Base-by-base conservation (phyloP, 257 asterid species). In the Salvia splendens region DNA sequence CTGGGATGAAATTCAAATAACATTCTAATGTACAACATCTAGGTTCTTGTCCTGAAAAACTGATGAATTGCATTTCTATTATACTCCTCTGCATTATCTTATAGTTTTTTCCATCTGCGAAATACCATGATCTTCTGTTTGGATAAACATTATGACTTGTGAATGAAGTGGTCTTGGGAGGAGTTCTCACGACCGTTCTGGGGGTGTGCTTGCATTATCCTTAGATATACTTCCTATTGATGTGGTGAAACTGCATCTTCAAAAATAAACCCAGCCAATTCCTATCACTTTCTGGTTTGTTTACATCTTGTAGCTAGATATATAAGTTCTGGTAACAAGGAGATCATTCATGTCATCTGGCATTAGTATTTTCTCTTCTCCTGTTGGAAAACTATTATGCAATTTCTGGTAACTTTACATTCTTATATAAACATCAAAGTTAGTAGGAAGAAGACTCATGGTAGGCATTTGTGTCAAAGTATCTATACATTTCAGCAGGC, bases 331-430 rank as follows among this genome's bases (percentile, higher is more conserved):
- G 68, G 41, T 17, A 43, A 51, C 9, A 30, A 73, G 73, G 63
- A 73, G 46, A 40, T 46, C 53, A 62, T 67, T 52, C 42, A 61
- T 61, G 50, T 69, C 63, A 36, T 63, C 4, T 36, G 10, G 41
- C 52, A 59, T 53, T 11, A 35, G 35, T 54, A 40, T 42, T 20
- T 53, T 53, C 42, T 16, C 49, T 28, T 61, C 12, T 40, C 68
- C 5, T 12, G 3, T 55, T 12, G 64, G 54, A 32, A 35, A 16
- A 32, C 28, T 43, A 17, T 35, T 41, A 11, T 61, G 41, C 17
- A 38, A 47, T 58, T 58, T 41, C 43, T 65, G 70, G 15, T 53
- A 48, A 42, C 35, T 36, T 63, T 5, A 45, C 58, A 54, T 8
- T 60, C 61, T 43, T 35, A 14, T 53, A 50, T 55, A 61, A 48